Percentiles rank a stretch among this genome's conserved stretches.
phyloP scores from a whole-genome alignment of 2,329 filamentous ascomycete genomes.

The Ophiostoma perfectum region DNA sequence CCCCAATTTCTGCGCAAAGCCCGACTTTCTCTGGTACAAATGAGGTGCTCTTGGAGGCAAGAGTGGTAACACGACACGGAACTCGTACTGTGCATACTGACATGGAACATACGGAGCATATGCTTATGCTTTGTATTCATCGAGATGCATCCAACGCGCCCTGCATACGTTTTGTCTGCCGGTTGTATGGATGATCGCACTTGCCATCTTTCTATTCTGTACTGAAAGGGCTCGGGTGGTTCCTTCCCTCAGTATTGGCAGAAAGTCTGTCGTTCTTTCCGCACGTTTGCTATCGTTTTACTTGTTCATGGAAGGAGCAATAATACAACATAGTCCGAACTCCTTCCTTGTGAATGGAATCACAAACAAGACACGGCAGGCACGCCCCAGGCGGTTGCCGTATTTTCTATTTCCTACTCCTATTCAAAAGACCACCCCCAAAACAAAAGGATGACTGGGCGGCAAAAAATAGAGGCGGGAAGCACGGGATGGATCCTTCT shows the following conservation, averaged over 20 bases:
- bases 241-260: not conserved
- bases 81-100: not conserved
- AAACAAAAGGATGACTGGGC: too few species aligned
- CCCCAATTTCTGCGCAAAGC: not conserved
- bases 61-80: slow-evolving; percentile 1
- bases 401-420: too few species aligned
- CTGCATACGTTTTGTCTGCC: not conserved
- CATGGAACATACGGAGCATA: not conserved
- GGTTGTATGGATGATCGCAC: not conserved
- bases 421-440: too few species aligned
- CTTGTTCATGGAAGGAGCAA: too few species aligned
- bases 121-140: not conserved
- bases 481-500: too few species aligned
- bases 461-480: too few species aligned
- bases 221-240: not conserved
- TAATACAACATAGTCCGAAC: too few species aligned
- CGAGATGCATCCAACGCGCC: not conserved
- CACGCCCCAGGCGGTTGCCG: too few species aligned
- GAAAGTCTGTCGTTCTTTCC: not conserved
- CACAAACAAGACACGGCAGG: not conserved
- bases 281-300: too few species aligned
- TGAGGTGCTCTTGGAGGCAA: not conserved
- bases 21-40: not conserved
- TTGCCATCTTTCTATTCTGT: too few species aligned
- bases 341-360: too few species aligned